Percentiles rank a stretch among this genome's conserved stretches.
phyloP scores from a whole-genome alignment of 2,329 filamentous ascomycete species.

The Verticillium dahliae region DNA sequence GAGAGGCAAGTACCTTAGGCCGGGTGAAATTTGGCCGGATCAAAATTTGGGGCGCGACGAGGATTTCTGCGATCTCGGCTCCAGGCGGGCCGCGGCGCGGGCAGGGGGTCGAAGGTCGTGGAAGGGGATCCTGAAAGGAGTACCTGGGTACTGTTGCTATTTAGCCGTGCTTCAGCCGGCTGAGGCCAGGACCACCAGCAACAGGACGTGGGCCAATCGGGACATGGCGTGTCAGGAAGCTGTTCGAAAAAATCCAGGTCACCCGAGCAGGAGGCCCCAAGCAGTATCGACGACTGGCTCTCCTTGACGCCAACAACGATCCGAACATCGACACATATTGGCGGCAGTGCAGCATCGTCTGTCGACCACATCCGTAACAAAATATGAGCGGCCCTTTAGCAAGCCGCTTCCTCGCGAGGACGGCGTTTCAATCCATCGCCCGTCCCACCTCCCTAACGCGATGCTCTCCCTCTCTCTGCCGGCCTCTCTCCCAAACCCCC shows the following conservation, averaged over 20 bases:
- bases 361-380: neutral
- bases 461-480: constrained; percentile 15
- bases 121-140: neutral
- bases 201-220: neutral
- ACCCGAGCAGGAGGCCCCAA: neutral
- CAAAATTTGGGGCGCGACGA: constrained; percentile 25
- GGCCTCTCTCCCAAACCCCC: constrained; percentile 32
- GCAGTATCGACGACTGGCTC: neutral
- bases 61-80: constrained; percentile 3
- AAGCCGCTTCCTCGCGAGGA: constrained; percentile 35
- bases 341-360: neutral
- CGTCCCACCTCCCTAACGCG: constrained; percentile 10
- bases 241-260: neutral
- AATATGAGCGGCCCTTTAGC: constrained; percentile 36
- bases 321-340: neutral
- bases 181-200: neutral
- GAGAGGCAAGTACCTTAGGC: constrained; percentile 8
- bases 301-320: neutral
- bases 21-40: constrained; percentile 20
- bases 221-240: neutral
- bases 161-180: neutral
- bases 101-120: neutral
- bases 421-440: constrained; percentile 22
- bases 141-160: neutral
- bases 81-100: neutral